phyloP scores from a whole-genome alignment of 306 rosid species.

The Luffa acutangula region DNA sequence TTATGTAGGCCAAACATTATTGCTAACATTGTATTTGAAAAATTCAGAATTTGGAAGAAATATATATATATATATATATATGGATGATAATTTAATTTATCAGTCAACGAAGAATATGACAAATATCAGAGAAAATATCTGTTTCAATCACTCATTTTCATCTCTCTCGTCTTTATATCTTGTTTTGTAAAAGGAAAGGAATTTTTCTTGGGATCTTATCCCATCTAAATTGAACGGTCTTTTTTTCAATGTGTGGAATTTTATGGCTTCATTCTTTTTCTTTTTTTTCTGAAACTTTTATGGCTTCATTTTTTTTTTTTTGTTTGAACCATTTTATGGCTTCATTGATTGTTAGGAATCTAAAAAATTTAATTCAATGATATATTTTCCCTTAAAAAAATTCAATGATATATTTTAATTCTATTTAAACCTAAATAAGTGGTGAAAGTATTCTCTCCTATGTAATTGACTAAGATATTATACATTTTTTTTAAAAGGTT shows the following conservation, averaged over 20 bases:
- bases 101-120: not conserved
- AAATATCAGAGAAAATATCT: not conserved
- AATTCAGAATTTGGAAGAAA: not conserved
- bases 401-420: too few species aligned
- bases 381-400: too few species aligned
- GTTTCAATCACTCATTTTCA: not conserved
- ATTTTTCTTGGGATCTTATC: not conserved
- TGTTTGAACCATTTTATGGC: not conserved
- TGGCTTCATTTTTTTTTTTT: too few species aligned
- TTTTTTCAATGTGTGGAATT: not conserved
- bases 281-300: too few species aligned
- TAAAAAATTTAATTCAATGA: too few species aligned
- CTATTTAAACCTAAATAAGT: too few species aligned
- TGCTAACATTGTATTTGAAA: not conserved
- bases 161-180: not conserved
- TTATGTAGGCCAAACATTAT: too few species aligned
- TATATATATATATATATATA: not conserved
- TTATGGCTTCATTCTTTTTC: not conserved
- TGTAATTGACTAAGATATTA: too few species aligned
- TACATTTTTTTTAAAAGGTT: too few species aligned
- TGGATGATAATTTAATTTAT: not conserved
- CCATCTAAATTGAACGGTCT: not conserved
- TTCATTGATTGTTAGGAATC: not conserved
- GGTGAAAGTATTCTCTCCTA: too few species aligned
- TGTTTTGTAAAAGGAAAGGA: too few species aligned